Base-by-base conservation (phyloP, 73 alveolate genomes). In the Paramecium octaurelia region DNA sequence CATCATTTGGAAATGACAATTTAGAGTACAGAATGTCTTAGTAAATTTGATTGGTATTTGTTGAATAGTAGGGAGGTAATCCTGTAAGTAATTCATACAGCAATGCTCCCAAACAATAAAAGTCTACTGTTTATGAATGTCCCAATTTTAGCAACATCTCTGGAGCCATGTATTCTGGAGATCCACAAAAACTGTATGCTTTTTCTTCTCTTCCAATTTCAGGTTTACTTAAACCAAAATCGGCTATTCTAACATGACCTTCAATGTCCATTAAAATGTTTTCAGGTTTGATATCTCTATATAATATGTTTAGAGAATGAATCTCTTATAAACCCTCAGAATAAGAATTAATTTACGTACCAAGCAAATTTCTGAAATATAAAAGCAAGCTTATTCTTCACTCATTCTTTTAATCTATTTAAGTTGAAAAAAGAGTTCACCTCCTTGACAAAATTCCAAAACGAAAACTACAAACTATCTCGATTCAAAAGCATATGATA, bases 401-500 rank as follows among this genome's bases (percentile, higher is more conserved):
- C 87, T 58, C 88, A 96, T 92, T 75, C 97, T 86, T 27, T 95
- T 94, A 35, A 94, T 87, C 43, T 93, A 71, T 48, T 95, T 92
- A 50, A 96, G 92, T 43, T 96, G 97, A 64, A 38, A 95, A 70
- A 97, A 97, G 84, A 97, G 95, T 80, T 97, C 99, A 0, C 99
- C 99, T 11, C 99, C 99, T 38, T 97, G 85, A 93, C 97, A 96
- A 27, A 95, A 92, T 44, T 97, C 99, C 94, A 96, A 48, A 2
- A 96, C 96, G 42, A 97, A 92, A 60, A 90, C 95, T 21, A 96
- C 85, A 27, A 95, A 94, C 14, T 88, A 84, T 34, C 86, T 88
- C 0, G 95, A 73, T 92, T 96, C 96, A 87, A 97, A 95, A 3
- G 97, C 96, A 88, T 94, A 97, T 35, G 93, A 93, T 18, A 96